These are phyloP conservation scores for Prunella vulgaris DNA, from an alignment of 257 asterid genomes.

Conservation along the genomic window DNA sequence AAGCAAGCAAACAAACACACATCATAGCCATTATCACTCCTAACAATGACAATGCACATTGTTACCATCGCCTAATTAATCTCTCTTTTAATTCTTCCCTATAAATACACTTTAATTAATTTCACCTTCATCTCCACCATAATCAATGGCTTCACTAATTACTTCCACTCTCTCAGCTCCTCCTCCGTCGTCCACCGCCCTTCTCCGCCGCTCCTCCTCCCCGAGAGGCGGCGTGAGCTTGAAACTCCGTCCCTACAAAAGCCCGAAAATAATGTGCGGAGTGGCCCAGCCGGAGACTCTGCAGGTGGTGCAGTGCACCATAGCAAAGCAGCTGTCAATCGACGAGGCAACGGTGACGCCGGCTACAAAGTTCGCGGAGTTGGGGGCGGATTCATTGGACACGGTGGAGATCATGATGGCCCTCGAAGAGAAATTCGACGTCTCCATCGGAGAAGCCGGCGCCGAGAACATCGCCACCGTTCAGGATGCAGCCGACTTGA, in stretches of 20 bases:
- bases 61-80: too few relatives aligned
- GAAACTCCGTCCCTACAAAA: constrained; percentile 4
- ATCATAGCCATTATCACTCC: constrained; percentile 19
- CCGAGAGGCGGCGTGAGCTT: background rate
- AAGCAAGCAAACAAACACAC: too few relatives aligned
- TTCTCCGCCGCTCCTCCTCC: background rate
- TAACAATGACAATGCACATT: constrained; percentile 20
- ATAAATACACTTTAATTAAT: constrained; percentile 19
- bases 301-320: constrained; percentile 36
- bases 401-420: constrained; percentile 66
- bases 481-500: constrained; percentile 60
- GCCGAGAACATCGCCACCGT: constrained; percentile 54
- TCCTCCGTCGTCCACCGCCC: constrained; percentile 20
- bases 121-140: background rate
- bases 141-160: constrained; percentile 37
- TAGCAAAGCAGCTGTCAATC: constrained; percentile 45
- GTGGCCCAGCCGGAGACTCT: constrained; percentile 41
- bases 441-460: constrained; percentile 51
- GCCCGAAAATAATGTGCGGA: constrained; percentile 27
- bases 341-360: constrained; percentile 40
- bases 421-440: constrained; percentile 48
- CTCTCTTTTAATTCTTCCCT: too few relatives aligned
- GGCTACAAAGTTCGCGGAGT: constrained; percentile 41
- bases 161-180: constrained; percentile 26
- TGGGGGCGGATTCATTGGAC: constrained; percentile 62